Conservation (phyloP, 83 land plant genomes). For the Picea abies region DNA sequence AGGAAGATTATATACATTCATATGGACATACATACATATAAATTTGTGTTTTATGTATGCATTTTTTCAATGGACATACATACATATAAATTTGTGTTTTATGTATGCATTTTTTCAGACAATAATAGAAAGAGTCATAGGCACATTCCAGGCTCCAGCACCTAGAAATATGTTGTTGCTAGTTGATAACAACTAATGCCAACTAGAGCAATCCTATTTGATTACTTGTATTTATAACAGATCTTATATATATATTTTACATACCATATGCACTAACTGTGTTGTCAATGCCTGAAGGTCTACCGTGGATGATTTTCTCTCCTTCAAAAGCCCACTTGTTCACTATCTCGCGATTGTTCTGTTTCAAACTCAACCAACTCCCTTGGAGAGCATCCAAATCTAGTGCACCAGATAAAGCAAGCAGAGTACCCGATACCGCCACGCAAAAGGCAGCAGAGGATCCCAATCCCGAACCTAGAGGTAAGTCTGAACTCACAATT, state of each 20-base stretch:
- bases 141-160: neutral
- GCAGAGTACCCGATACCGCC: constrained; percentile 67
- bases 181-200: neutral
- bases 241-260: constrained; percentile 4
- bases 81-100: no score
- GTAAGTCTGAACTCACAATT: constrained; percentile 76
- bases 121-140: neutral
- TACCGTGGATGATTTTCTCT: constrained; percentile 95
- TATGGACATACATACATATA: no score
- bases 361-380: constrained; percentile 47
- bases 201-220: neutral
- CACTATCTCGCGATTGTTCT: constrained; percentile 59
- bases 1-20: no score
- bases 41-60: no score
- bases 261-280: constrained; percentile 94
- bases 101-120: neutral
- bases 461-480: constrained; percentile 89
- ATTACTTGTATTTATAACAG: neutral
- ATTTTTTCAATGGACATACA: no score
- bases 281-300: constrained; percentile 97
- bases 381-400: constrained; percentile 22
- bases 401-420: constrained; percentile 48
- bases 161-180: neutral
- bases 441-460: constrained; percentile 94
- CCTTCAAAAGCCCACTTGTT: constrained; percentile 99